Base-by-base conservation (phyloP, 2,329 filamentous ascomycete genomes). In the Aspergillus pseudoglaucus region DNA sequence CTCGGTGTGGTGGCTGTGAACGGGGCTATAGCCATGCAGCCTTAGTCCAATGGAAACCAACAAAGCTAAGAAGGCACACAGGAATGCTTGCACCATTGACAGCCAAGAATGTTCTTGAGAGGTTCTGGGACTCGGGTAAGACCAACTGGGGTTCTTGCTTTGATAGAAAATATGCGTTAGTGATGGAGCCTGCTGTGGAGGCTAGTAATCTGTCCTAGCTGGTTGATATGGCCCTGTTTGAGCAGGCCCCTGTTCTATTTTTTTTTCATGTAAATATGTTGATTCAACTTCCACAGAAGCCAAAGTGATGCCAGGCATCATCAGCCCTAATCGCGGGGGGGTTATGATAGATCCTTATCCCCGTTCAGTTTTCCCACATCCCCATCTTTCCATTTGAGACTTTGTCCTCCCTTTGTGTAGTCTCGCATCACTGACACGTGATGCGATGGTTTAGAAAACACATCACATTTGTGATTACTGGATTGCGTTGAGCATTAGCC, bases 121-220 rank as follows among this genome's bases (percentile, higher is more conserved):
- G 22, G 15, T 72, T 67, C 40, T 71, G 69, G 69, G 52, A 52
- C 3, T 66, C 62, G 0, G 59, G 61, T 0, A 41, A 56, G 45
- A 60, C 52, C 3, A 14, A 46, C 3, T 73, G 69, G 68, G 68
- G 72, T 56, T 54, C 49, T 32, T 73, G 70, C 51, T 72, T 71
- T 42, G 66, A 70, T 41, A 54, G 50, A 40, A 60, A 63, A 22
- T 67, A 67, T 42, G 54, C 54, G 2, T 63, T 68, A 43, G 48
- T 55, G 18, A 51, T 47, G 63, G 18, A 41, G 8, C 17, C 22
- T 41, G 39, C 39, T 8, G 33, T 37, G 33, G 33, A 37, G 6
- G 33, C 17, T 37, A 37, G 33, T 10, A 37, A 37, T 17, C 33
- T 37, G 33, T n/a, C 33, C 8, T n/a, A 37, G 17, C n/a, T 9